phyloP scores from a whole-genome alignment of 495 filamentous ascomycete species.

The Penicillium daleae region DNA sequence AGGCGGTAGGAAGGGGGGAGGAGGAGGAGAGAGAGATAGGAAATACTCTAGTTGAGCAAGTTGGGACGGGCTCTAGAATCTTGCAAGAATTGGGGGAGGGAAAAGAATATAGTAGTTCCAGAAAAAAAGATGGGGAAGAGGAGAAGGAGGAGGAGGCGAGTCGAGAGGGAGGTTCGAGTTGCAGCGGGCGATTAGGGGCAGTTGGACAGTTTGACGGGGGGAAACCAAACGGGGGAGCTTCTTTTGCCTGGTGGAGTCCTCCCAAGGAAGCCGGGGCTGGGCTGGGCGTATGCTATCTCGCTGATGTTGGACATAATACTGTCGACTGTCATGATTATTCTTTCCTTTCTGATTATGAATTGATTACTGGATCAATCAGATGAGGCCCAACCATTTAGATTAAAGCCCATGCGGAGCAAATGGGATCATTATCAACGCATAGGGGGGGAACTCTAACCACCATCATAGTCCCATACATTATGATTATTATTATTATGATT shows the following conservation, averaged over 20 bases:
- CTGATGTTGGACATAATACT: too few relatives aligned
- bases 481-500: too few relatives aligned
- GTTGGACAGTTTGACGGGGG: background rate
- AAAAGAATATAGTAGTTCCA: too few relatives aligned
- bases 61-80: background rate
- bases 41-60: background rate
- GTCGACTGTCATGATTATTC: background rate
- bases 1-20: background rate
- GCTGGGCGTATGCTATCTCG: too few relatives aligned
- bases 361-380: conserved; percentile 2
- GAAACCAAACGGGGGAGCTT: conserved; percentile 9
- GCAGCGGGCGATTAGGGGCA: conserved; percentile 3
- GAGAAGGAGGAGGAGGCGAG: background rate
- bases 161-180: background rate
- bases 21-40: background rate
- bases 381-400: background rate
- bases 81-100: background rate
- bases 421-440: background rate
- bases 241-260: conserved; percentile 9
- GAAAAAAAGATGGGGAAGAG: background rate
- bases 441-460: background rate
- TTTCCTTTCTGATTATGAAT: background rate
- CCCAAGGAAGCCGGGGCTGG: background rate
- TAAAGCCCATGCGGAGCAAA: background rate
- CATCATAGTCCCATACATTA: too few relatives aligned